Evolutionary conservation across 805 yeast species (phyloP), one percentile per base, ranked within the genome.

Genomic region (Saccharomycopsis sp.): DNA sequence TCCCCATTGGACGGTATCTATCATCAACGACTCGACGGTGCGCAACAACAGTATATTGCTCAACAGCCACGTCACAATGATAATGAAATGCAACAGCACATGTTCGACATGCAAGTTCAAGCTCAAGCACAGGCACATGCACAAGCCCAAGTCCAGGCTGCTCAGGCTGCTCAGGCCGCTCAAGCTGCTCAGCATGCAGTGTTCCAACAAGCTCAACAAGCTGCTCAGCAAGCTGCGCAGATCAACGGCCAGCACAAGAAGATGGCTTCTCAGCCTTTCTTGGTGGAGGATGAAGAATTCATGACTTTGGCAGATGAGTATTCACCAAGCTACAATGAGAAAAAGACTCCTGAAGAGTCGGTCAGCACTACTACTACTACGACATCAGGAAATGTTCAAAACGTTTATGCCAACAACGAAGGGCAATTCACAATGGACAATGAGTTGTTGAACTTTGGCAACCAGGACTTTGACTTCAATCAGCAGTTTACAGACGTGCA

Each of bases 271-370:
- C 31, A 15, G 21, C 37, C n/a, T 10, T 32, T 26, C 16, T 12
- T 34, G 25, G 29, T 31, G 15, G 42, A 41, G n/a, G 49, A 46
- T 20, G 49, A 46, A 19, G 47, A 46, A n/a, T 43, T 46, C 26
- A 36, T 41, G 22, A 40, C 47, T n/a, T 43, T 46, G 32, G 44
- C 45, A 22, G 49, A 46, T 29, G 49, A 46, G 29, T 42, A 42
- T 23, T 12, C 38, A 15, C 30, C 43, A 13, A 19, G 29, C 10
- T 19, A 34, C 21, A 34, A 16, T 32, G 12, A 9, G 16, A 34
- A 34, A 10, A 33, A 18, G 18, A 26, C 13, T 26, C 13, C 29
- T 29, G 35, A 37, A 18, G 19, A 37, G 22, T n/a, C 23, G n/a
- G 17, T 7, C 8, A 6, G 10, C 18, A 32, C 35, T 6, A 15